Conservation (phyloP, 768 basidiomycete species). For the Termitomyces sp. region DNA sequence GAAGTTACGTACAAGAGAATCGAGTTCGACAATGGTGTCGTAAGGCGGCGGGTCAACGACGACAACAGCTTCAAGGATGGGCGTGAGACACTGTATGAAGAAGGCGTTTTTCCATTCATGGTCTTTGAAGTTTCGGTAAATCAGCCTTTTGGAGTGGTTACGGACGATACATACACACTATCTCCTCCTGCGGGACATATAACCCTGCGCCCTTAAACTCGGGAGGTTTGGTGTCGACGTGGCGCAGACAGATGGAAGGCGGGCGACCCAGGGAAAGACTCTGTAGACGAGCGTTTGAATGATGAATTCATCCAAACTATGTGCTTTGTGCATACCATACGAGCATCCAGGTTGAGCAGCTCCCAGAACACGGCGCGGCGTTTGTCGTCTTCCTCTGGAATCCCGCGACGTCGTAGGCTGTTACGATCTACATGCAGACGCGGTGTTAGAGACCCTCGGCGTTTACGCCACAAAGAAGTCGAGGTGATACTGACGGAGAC, state of each 20-base stretch:
- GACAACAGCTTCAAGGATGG: conserved; percentile 54
- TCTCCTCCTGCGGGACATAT: conserved; percentile 43
- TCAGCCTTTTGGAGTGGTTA: background rate
- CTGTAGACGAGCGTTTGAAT: conserved; percentile 25
- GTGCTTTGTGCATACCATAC: conserved; percentile 39
- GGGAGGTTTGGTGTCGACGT: conserved; percentile 59
- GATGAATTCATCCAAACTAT: background rate
- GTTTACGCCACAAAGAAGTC: conserved; percentile 2
- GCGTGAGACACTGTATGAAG: conserved; percentile 56
- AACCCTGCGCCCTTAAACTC: conserved; percentile 39
- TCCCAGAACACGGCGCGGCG: conserved; percentile 72
- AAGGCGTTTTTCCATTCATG: conserved; percentile 70
- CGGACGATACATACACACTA: conserved; percentile 37
- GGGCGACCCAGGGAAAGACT: conserved; percentile 68
- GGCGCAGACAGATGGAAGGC: conserved; percentile 57
- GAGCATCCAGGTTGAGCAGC: conserved; percentile 63
- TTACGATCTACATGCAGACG: conserved; percentile 50
- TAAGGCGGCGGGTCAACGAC: conserved; percentile 49
- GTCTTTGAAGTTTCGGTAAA: conserved; percentile 41
- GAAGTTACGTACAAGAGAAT: conserved; percentile 51
- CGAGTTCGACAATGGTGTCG: conserved; percentile 43
- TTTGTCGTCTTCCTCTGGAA: conserved; percentile 69
- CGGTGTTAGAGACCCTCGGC: background rate
- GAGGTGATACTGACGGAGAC: conserved; percentile 47
- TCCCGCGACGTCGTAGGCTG: conserved; percentile 53